These are phyloP conservation scores for Sarcodon sp. DNA, from an alignment of 768 basidiomycete genomes.

Conservation along the genomic window DNA sequence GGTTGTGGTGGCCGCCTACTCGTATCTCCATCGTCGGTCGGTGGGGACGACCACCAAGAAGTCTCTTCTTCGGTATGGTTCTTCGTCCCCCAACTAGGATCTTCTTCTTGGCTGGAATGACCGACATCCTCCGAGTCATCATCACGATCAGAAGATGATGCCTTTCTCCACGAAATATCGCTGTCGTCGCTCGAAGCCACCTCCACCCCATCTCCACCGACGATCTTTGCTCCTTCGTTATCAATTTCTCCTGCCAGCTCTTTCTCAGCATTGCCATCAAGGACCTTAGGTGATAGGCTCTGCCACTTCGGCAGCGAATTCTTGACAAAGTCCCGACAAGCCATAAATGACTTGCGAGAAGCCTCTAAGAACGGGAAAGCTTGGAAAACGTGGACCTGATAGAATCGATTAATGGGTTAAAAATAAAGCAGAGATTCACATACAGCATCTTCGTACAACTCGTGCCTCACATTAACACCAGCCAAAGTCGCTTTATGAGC, in stretches of 20 bases:
- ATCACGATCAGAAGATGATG: constrained; percentile 24
- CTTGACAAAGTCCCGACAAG: constrained; percentile 59
- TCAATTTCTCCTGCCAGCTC: constrained; percentile 60
- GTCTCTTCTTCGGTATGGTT: constrained; percentile 9
- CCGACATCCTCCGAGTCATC: neutral
- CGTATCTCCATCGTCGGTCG: constrained; percentile 14
- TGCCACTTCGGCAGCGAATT: constrained; percentile 42
- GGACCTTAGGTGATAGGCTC: constrained; percentile 32
- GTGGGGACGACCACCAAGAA: constrained; percentile 11
- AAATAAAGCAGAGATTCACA: constrained; percentile 13
- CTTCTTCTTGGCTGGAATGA: constrained; percentile 14
- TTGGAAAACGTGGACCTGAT: constrained; percentile 84
- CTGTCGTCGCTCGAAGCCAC: constrained; percentile 6
- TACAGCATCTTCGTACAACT: constrained; percentile 86
- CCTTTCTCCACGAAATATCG: constrained; percentile 19
- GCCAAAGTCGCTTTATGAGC: constrained; percentile 87
- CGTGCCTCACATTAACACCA: constrained; percentile 79
- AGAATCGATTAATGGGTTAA: neutral
- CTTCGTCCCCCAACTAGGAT: constrained; percentile 37
- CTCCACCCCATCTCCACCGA: constrained; percentile 64
- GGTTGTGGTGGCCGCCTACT: constrained; percentile 1
- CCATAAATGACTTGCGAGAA: constrained; percentile 51
- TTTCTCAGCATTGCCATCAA: constrained; percentile 42
- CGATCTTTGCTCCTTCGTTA: constrained; percentile 50
- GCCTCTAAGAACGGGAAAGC: constrained; percentile 68